Percentiles rank a stretch among this genome's conserved stretches.
Evolutionary conservation across 2,329 filamentous ascomycete genomes (phyloP).

Genomic region (Fusarium tuaranense): DNA sequence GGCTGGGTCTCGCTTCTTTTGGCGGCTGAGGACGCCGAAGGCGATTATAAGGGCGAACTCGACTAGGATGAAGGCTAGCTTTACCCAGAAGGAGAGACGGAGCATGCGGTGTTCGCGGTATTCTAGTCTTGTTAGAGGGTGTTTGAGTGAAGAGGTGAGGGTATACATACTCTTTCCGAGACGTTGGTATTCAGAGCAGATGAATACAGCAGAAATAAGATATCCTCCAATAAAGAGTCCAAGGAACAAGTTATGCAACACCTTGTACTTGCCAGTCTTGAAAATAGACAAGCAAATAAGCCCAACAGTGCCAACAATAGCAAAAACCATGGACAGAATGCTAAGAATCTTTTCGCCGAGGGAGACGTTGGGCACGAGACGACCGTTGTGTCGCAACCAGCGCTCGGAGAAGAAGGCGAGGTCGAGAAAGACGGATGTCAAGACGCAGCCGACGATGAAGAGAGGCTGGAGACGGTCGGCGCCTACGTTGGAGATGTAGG

Average conservation of each 20-base stretch:
- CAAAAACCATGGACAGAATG: slow-evolving; percentile 72
- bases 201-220: slow-evolving; percentile 85
- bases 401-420: slow-evolving; percentile 84
- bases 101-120: slow-evolving; percentile 82
- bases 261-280: slow-evolving; percentile 78
- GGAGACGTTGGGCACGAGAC: slow-evolving; percentile 79
- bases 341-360: slow-evolving; percentile 72
- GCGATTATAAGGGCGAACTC: slow-evolving; percentile 80
- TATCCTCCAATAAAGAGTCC: slow-evolving; percentile 88
- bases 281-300: slow-evolving; percentile 88
- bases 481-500: slow-evolving; percentile 79
- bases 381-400: slow-evolving; percentile 84
- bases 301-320: slow-evolving; percentile 80
- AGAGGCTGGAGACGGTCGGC: slow-evolving; percentile 76
- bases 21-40: slow-evolving; percentile 72
- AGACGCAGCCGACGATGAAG: slow-evolving; percentile 77
- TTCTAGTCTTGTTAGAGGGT: slow-evolving; percentile 52
- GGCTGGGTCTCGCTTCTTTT: slow-evolving; percentile 68
- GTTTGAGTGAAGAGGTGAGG: background rate
- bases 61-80: slow-evolving; percentile 84
- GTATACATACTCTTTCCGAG: slow-evolving; percentile 74
- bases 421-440: slow-evolving; percentile 85
- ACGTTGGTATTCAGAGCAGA: slow-evolving; percentile 90
- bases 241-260: slow-evolving; percentile 81
- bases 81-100: slow-evolving; percentile 85